Base-by-base conservation (phyloP, 2,329 filamentous ascomycete genomes). In the Stagonosporopsis rhizophila region DNA sequence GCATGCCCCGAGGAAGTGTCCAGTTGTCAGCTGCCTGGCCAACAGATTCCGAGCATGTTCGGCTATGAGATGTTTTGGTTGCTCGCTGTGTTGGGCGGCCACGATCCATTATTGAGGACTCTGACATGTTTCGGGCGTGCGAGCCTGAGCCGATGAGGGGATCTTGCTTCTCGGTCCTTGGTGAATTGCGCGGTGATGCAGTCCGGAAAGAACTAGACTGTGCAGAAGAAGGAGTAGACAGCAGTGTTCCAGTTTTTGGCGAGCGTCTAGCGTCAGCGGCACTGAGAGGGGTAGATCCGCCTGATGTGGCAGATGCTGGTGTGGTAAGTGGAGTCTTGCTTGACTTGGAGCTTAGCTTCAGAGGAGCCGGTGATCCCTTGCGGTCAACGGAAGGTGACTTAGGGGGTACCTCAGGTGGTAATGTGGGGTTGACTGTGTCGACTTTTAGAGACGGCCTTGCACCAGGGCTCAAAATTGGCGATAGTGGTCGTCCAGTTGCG, bases 1-100 rank as follows among this genome's bases (percentile, higher is more conserved):
- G 71, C 68, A 78, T 70, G 27, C 76, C 76, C 30, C 61, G 64
- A 14, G 76, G 75, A 17, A 78, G 58, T 44, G 68, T 70, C 74
- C 75, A 77, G 25, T 64, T 63, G 49, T 75, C 74, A 20, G 61
- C 52, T n/a, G 54, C 56, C 40, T 66, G 47, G 12, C 64, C 66
- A 52, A 71, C 65, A 6, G 67, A 62, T 50, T 77, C 75, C 25
- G 74, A 75, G 35, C 68, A 65, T 27, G 73, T 72, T 22, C 68
- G 64, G 54, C 69, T 71, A 44, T 71, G 61, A 38, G 70, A 62
- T 28, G 67, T 70, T 58, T 75, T 75, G 45, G 65, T 70, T 17
- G 64, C 60, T 32, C 69, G 68, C 45, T 70, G 62, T 32, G 71
- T 60, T n/a, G 74, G 74, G 28, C 75, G 66, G 23, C 75, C 75